Evolutionary conservation across 2,329 filamentous ascomycete genomes (phyloP).

Genomic region (Dactylonectria macrodidyma): DNA sequence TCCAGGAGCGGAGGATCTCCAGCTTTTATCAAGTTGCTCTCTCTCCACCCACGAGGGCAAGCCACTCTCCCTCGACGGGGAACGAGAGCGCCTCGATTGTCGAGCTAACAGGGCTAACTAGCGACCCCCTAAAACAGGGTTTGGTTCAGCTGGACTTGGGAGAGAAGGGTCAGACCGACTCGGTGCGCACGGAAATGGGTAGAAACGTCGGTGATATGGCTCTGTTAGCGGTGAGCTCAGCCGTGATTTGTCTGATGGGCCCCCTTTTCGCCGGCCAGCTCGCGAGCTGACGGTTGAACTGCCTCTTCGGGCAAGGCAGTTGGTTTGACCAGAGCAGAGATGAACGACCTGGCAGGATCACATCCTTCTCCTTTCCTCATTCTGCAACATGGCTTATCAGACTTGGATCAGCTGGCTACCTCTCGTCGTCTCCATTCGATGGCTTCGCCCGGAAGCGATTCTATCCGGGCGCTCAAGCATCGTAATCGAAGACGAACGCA

Average conservation of each 20-base stretch:
- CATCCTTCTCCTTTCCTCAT: constrained; percentile 9
- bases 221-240: not conserved
- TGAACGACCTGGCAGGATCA: not conserved
- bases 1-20: constrained; percentile 6
- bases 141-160: not conserved
- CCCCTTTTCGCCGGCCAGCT: not conserved
- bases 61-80: not conserved
- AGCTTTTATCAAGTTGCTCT: constrained; percentile 8
- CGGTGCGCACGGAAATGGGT: not conserved
- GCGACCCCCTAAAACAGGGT: not conserved
- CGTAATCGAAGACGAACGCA: not conserved
- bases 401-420: constrained; percentile 4
- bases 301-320: constrained; percentile 4
- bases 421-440: not conserved
- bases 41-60: not conserved
- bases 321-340: not conserved
- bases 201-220: not conserved
- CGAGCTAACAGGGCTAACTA: not conserved
- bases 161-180: constrained; percentile 1
- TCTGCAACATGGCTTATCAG: not conserved
- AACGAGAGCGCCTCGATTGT: not conserved
- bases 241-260: not conserved
- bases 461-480: not conserved
- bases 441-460: not conserved
- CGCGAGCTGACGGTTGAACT: not conserved